Conservation (phyloP, 2,329 filamentous ascomycete species). For the Scedosporium minutisporum region DNA sequence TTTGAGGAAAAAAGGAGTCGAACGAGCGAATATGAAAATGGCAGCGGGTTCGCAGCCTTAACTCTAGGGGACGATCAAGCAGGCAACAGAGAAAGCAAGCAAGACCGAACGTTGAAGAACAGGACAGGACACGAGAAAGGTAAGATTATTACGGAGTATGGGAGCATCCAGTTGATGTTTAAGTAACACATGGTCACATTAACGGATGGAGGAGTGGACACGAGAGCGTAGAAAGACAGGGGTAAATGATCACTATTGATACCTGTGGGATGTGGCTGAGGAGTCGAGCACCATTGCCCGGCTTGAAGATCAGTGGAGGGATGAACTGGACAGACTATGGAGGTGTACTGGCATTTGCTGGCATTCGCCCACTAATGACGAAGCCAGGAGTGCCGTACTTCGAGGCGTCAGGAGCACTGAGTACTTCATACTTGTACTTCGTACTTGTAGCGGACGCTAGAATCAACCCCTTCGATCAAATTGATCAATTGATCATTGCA, state of each 20-base stretch:
- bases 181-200: neutral
- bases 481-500: neutral
- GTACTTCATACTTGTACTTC: neutral
- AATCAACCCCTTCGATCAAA: neutral
- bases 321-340: too few species aligned
- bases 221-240: neutral
- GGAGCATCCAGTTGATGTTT: neutral
- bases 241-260: neutral
- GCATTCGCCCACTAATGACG: too few species aligned
- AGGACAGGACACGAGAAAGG: neutral
- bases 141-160: neutral
- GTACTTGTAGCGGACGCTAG: neutral
- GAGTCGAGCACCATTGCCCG: too few species aligned
- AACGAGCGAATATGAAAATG: conserved; percentile 1
- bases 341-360: too few species aligned
- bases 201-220: neutral
- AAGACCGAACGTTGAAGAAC: neutral
- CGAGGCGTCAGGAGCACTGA: neutral
- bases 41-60: neutral
- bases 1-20: neutral
- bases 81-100: neutral
- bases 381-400: neutral
- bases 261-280: neutral
- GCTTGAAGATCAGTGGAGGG: too few species aligned
- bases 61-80: neutral